Base-by-base conservation (phyloP, 108 stramenopile genomes). In the Cyclotella choctawhatcheeana region DNA sequence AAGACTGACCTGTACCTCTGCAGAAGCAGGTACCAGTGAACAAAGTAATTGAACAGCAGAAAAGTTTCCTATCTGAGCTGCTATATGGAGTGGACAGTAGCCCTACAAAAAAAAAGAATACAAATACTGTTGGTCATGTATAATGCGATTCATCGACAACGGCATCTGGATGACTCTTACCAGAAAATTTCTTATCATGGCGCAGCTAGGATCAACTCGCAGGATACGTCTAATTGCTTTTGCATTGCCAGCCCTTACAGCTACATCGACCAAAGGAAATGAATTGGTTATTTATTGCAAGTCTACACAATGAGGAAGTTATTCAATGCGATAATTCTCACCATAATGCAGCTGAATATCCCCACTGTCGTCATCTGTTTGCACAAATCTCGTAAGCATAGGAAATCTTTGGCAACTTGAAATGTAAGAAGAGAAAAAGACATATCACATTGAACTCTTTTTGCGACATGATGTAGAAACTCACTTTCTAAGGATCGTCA, bases 301-400 rank as follows among this genome's bases (percentile, higher is more conserved):
- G n/a, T n/a, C n/a, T n/a, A n/a, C n/a, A n/a, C n/a, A n/a, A n/a
- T n/a, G 29, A 56, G 6, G 25, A 47, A 22, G 45, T n/a, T 10
- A n/a, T 6, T 26, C 5, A 33, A n/a, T 47, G 7, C 21, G 22
- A 18, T 7, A 8, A 32, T 48, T 27, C 52, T 37, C 18, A 64
- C 33, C 67, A 77, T 56, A 58, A 78, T 75, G 69, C 33, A 56
- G 26, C 73, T 74, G 77, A 59, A 69, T 30, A 44, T 64, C 37
- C 7, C 62, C 62, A 64, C 35, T 37, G 27, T 47, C 43, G 18
- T 64, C 44, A 44, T 64, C 44, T 30, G 21, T 20, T 25, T 44
- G 18, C 5, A 64, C 26, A 25, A 64, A 47, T 64, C 62, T 44
- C 17, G 62, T 64, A 22, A 64, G 20, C 62, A 64, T 64, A n/a